These are phyloP conservation scores for Bonnemaisonia californica DNA, from an alignment of 31 red algal species.

Conservation along the genomic window DNA sequence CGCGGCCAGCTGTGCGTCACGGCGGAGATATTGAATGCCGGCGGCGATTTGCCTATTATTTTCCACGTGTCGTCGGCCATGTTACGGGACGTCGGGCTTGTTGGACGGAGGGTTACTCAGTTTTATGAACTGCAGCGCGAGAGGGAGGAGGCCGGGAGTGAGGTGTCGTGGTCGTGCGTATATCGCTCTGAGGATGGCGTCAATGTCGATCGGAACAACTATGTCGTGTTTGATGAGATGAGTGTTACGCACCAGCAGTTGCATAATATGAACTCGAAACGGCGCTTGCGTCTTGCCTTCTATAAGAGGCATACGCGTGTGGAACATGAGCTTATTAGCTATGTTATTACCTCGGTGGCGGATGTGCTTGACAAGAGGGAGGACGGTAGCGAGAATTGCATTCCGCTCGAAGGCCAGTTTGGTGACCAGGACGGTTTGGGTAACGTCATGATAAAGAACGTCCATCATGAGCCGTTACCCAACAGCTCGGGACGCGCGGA, in stretches of 20 bases:
- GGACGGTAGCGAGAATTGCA: not conserved
- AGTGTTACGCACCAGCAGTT: conserved; percentile 29
- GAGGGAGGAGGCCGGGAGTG: conserved; percentile 15
- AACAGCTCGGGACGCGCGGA: not conserved
- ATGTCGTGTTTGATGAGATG: conserved; percentile 60
- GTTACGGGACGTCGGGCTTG: conserved; percentile 27
- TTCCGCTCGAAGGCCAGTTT: conserved; percentile 47
- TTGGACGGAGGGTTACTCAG: conserved; percentile 39
- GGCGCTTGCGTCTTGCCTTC: conserved; percentile 54
- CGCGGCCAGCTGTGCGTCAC: conserved; percentile 33
- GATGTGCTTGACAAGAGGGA: not conserved
- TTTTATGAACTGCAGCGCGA: conserved; percentile 75
- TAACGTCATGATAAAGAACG: conserved; percentile 18
- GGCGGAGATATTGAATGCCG: conserved; percentile 24
- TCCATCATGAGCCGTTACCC: not conserved
- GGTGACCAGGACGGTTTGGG: conserved; percentile 64
- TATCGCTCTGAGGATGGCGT: conserved; percentile 66
- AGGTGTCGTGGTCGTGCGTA: conserved; percentile 44
- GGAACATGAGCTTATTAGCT: conserved; percentile 57
- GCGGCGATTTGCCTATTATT: conserved; percentile 9
- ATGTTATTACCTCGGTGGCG: conserved; percentile 39
- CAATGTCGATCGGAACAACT: conserved; percentile 46
- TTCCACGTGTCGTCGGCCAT: conserved; percentile 51
- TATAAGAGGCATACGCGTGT: conserved; percentile 36
- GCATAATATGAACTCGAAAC: conserved; percentile 46